These are phyloP conservation scores for Erodium maritimum DNA, from an alignment of 345 rosid genomes.

Conservation along the genomic window DNA sequence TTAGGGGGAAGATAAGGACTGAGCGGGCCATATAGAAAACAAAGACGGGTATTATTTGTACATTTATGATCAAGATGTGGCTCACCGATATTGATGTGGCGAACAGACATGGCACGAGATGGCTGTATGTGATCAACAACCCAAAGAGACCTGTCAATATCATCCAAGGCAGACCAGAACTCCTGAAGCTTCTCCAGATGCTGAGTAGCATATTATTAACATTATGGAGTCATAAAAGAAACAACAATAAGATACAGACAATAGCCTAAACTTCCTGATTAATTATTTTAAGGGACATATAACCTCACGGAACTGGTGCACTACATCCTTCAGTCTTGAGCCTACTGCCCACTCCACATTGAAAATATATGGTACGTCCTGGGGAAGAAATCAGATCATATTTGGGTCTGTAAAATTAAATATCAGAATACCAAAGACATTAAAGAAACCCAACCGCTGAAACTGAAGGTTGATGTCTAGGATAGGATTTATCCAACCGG, in stretches of 20 bases:
- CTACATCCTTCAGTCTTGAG: conserved; percentile 53
- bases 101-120: conserved; percentile 32
- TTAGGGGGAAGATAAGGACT: not conserved
- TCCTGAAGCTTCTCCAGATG: conserved; percentile 61
- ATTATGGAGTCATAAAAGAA: not conserved
- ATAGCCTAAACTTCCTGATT: not conserved
- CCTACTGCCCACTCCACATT: conserved; percentile 41
- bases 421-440: conserved; percentile 3
- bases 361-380: conserved; percentile 65
- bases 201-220: conserved; percentile 15
- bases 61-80: conserved; percentile 2
- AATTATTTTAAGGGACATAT: not conserved
- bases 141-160: conserved; percentile 54
- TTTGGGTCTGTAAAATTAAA: conserved; percentile 6
- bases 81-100: conserved; percentile 43
- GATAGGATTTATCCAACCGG: conserved; percentile 43
- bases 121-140: conserved; percentile 34
- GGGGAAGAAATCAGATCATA: conserved; percentile 7
- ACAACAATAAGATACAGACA: not conserved
- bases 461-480: conserved; percentile 48
- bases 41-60: not conserved
- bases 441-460: conserved; percentile 43
- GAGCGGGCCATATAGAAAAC: not conserved
- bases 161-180: conserved; percentile 70
- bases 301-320: conserved; percentile 52